Evolutionary conservation across 148 eudicot species (phyloP).

Genomic region (Cornus florida): DNA sequence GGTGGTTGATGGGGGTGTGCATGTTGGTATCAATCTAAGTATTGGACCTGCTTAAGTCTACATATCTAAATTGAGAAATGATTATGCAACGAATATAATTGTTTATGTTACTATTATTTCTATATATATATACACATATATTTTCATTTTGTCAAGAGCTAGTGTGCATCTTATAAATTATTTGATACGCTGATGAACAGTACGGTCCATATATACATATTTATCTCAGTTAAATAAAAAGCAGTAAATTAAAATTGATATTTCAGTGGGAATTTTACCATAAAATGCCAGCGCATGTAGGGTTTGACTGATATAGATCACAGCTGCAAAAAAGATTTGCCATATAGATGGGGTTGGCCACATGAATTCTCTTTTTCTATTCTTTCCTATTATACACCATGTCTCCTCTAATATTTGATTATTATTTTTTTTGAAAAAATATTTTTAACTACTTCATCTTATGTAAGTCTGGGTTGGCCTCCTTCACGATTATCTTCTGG

Average conservation of each 20-base stretch:
- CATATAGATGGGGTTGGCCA: neutral
- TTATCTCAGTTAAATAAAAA: neutral
- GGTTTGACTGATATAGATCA: neutral
- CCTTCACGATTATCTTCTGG: too few species aligned
- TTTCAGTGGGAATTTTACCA: neutral
- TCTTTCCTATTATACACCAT: too few species aligned
- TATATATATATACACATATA: neutral
- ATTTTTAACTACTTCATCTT: neutral
- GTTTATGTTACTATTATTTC: neutral
- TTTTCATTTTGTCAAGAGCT: neutral
- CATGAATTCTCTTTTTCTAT: too few species aligned
- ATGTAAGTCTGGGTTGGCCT: neutral
- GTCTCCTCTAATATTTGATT: too few species aligned
- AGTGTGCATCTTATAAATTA: neutral
- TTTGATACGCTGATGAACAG: neutral
- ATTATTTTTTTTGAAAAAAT: too few species aligned
- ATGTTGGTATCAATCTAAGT: neutral
- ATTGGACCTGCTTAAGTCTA: neutral
- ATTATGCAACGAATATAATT: neutral
- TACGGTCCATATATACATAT: conserved; percentile 1
- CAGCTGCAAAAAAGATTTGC: neutral
- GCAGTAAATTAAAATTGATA: neutral
- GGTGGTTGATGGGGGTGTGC: conserved; percentile 3
- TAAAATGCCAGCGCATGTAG: neutral
- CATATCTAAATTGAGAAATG: conserved; percentile 4